These are phyloP conservation scores for Globisporangium apiculatum DNA, from an alignment of 352 stramenopile species.

Conservation along the genomic window DNA sequence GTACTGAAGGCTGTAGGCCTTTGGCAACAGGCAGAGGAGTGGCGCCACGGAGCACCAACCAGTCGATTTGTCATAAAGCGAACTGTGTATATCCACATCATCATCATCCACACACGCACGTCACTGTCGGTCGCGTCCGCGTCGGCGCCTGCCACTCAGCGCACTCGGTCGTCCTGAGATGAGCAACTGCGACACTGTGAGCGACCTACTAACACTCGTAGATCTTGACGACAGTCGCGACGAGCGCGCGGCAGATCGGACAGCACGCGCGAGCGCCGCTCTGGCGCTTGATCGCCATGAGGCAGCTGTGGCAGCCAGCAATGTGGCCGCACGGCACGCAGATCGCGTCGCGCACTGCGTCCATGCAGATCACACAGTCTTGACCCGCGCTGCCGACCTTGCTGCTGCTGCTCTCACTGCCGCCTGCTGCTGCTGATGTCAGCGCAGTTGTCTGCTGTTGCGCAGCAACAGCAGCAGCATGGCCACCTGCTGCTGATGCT, in stretches of 20 bases:
- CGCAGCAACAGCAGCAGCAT: neutral
- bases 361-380: slow-evolving; percentile 46
- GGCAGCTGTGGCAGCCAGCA: slow-evolving; percentile 33
- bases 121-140: no score
- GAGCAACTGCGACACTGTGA: neutral
- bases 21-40: neutral
- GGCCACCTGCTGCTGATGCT: neutral
- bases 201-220: slow-evolving; percentile 23
- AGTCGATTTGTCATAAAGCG: no score
- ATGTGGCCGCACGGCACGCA: slow-evolving; percentile 51
- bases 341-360: slow-evolving; percentile 32
- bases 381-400: neutral
- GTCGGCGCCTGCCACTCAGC: no score
- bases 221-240: slow-evolving; percentile 40
- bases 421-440: neutral
- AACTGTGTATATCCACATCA: no score
- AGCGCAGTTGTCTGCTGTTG: neutral
- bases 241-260: slow-evolving; percentile 33
- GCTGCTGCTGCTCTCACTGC: neutral
- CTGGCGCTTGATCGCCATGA: slow-evolving; percentile 27
- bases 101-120: no score
- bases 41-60: neutral
- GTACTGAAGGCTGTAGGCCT: no score
- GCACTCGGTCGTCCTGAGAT: neutral
- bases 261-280: slow-evolving; percentile 18